Conservation (phyloP, 2,329 filamentous ascomycete genomes). For the Xylaria sp. region DNA sequence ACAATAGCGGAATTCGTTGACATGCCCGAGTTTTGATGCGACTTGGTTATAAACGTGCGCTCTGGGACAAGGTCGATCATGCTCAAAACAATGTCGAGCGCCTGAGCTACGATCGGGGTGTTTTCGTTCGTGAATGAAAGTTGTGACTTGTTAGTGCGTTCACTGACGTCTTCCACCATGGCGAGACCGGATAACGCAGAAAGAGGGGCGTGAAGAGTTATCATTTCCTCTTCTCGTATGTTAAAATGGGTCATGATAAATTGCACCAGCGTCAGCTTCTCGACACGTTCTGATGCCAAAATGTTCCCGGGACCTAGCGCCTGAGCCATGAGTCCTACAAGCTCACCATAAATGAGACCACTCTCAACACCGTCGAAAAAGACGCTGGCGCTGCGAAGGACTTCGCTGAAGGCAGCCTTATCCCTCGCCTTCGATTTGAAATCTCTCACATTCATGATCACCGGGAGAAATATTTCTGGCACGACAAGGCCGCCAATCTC, state of each 20-base stretch:
- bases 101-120: slow-evolving; percentile 43
- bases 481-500: slow-evolving; percentile 93
- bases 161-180: slow-evolving; percentile 67
- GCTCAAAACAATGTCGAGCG: slow-evolving; percentile 61
- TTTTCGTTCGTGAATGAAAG: slow-evolving; percentile 39
- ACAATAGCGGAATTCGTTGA: slow-evolving; percentile 45
- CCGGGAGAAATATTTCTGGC: slow-evolving; percentile 86
- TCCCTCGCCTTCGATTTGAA: slow-evolving; percentile 74
- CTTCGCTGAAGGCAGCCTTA: slow-evolving; percentile 82
- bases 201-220: slow-evolving; percentile 83
- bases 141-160: slow-evolving; percentile 44
- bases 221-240: slow-evolving; percentile 94
- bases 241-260: slow-evolving; percentile 93
- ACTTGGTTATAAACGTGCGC: slow-evolving; percentile 63
- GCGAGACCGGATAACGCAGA: slow-evolving; percentile 71
- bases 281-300: slow-evolving; percentile 60
- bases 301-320: slow-evolving; percentile 61
- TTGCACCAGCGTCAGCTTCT: slow-evolving; percentile 76
- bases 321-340: slow-evolving; percentile 73
- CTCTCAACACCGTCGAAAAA: slow-evolving; percentile 99
- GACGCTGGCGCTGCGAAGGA: slow-evolving; percentile 89
- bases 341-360: slow-evolving; percentile 87
- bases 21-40: slow-evolving; percentile 38
- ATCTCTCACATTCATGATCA: slow-evolving; percentile 79
- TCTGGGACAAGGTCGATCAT: slow-evolving; percentile 73